Base-by-base conservation (phyloP, 1,284 basidiomycete genomes). In the Heliocybe sulcata region DNA sequence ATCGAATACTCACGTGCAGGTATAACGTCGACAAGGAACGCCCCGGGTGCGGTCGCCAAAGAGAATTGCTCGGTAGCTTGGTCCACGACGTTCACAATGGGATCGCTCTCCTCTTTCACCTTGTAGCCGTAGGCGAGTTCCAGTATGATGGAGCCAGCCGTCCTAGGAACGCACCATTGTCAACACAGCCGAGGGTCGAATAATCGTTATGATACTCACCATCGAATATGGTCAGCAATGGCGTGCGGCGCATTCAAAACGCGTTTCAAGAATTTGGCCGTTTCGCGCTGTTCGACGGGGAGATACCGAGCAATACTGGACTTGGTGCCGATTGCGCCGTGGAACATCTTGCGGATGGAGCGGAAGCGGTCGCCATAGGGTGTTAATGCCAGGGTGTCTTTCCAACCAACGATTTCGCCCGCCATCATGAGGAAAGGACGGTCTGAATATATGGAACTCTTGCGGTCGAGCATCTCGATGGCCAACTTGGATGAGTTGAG, bases 361-460 rank as follows among this genome's bases (percentile, higher is more conserved):
- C 83, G 80, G 65, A 85, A 80, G 42, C 75, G 76, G 60, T 82
- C 78, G 55, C 81, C 81, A 62, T 85, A 86, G 25, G 76, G 81
- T 49, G 80, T 69, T 54, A 87, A 75, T 16, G 77, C 82, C 27
- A 86, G 72, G 0, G 79, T 78, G 56, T 83, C 72, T 58, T 81
- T 81, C 85, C 84, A 87, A 45, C 85, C 85, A 25, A 83, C 74
- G 14, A 87, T 74, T 63, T 87, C 82, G 52, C 65, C 62, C 25
- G 60, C 61, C 63, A 72, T 66, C 4, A 57, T 53, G 48, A 71
- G 57, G 29, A 70, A 67, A 0, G 86, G 85, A n/a, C 86, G 77
- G 60, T 85, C 82, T 4, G 86, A 87, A 66, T 87, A 87, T 53
- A 80, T 79, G n/a, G 77, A 69, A 55, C 81, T 81, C 61, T 83